Conservation (phyloP, 2,329 filamentous ascomycete genomes). For the Cladosporium sp. region DNA sequence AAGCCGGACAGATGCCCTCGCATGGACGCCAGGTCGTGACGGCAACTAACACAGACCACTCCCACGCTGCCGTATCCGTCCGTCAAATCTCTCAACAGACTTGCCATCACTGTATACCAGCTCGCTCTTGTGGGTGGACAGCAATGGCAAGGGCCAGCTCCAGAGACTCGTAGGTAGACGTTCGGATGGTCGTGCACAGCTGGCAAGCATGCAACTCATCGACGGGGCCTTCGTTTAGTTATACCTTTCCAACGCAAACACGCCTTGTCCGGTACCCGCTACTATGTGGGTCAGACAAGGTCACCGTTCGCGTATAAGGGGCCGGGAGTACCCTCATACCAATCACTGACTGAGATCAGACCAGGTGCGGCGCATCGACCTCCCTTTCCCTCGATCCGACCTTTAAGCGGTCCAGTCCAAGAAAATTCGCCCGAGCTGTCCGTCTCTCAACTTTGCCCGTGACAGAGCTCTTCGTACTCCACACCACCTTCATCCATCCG, state of each 20-base stretch:
- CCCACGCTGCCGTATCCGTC: slow-evolving; percentile 12
- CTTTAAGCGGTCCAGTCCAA: slow-evolving; percentile 23
- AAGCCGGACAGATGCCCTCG: slow-evolving; percentile 9
- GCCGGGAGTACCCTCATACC: slow-evolving; percentile 14
- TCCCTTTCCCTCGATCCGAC: slow-evolving; percentile 18
- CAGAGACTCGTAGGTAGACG: not conserved
- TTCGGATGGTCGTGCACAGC: not conserved
- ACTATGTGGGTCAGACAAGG: slow-evolving; percentile 10
- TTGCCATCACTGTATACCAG: not conserved
- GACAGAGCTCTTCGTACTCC: slow-evolving; percentile 23
- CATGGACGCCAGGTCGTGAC: slow-evolving; percentile 13
- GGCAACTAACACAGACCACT: slow-evolving; percentile 14
- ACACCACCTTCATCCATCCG: slow-evolving; percentile 19
- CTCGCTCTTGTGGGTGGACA: not conserved
- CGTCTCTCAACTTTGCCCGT: slow-evolving; percentile 26
- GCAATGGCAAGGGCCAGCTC: not conserved
- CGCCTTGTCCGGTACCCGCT: slow-evolving; percentile 7
- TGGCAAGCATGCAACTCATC: not conserved
- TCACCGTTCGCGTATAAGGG: slow-evolving; percentile 8
- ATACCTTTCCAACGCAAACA: slow-evolving; percentile 7
- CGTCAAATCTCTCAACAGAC: slow-evolving; percentile 8
- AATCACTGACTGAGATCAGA: slow-evolving; percentile 17
- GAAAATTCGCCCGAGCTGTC: slow-evolving; percentile 22
- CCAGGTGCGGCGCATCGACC: slow-evolving; percentile 21
- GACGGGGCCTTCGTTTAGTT: slow-evolving; percentile 7